phyloP scores from a whole-genome alignment of 305 asterid genomes.

The Fraxinus angustifolia region DNA sequence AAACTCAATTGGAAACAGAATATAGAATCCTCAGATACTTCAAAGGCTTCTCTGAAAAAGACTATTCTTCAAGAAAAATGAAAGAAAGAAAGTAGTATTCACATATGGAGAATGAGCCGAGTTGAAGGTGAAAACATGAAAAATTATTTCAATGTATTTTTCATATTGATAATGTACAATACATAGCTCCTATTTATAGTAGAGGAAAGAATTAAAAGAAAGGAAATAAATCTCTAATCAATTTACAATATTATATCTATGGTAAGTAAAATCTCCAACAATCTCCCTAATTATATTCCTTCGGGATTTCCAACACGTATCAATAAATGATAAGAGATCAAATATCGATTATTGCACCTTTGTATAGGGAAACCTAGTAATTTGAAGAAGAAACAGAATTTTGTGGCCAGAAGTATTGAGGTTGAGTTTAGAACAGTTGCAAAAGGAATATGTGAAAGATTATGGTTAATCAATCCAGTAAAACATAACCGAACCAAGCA shows the following conservation, averaged over 20 bases:
- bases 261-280: too few relatives aligned
- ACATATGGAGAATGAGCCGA: neutral
- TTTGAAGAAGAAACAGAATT: neutral
- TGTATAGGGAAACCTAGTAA: neutral
- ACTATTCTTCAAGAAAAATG: neutral
- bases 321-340: neutral
- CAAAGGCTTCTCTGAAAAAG: neutral
- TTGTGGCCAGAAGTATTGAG: neutral
- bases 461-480: neutral
- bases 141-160: too few relatives aligned
- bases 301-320: too few relatives aligned
- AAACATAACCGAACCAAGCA: neutral
- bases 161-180: too few relatives aligned
- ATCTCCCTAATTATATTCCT: too few relatives aligned
- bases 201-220: too few relatives aligned
- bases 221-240: too few relatives aligned
- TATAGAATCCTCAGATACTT: neutral
- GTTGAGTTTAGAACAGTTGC: neutral
- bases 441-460: neutral
- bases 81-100: neutral
- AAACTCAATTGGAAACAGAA: neutral
- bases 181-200: too few relatives aligned
- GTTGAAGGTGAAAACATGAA: too few relatives aligned
- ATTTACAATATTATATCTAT: too few relatives aligned
- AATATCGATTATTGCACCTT: neutral